Evolutionary conservation across 176 grass and related monocot genomes (phyloP).

Genomic region (Alopecurus myosuroides): DNA sequence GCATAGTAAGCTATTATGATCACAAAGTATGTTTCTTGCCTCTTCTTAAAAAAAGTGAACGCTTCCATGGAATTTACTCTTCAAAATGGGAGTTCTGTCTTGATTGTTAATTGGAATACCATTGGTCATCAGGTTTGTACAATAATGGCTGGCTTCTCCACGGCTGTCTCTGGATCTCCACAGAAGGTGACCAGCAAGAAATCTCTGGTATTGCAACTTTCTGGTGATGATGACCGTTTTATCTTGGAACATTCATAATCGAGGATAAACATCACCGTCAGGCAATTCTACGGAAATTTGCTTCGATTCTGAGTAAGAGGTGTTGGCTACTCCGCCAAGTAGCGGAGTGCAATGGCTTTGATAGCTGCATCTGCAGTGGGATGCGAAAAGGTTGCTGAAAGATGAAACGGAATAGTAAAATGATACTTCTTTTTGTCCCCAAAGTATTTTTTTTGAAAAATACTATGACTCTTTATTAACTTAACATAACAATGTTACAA

Average conservation of each 20-base stretch:
- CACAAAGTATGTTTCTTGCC: constrained; percentile 56
- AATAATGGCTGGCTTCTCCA: not conserved
- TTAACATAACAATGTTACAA: too few species aligned
- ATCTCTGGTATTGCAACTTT: constrained; percentile 53
- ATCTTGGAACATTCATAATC: constrained; percentile 62
- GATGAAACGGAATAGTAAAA: too few species aligned
- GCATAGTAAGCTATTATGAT: constrained; percentile 91
- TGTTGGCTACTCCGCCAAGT: too few species aligned
- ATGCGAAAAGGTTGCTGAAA: not conserved
- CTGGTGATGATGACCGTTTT: constrained; percentile 42
- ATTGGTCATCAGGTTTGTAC: not conserved
- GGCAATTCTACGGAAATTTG: constrained; percentile 49
- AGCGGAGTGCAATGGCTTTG: not conserved
- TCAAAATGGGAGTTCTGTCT: not conserved
- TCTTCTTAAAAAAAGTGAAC: constrained; percentile 40
- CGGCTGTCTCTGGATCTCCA: constrained; percentile 71
- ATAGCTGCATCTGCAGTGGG: not conserved
- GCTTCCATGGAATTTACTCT: constrained; percentile 73
- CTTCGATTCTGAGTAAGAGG: too few species aligned
- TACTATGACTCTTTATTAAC: too few species aligned
- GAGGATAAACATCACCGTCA: constrained; percentile 87
- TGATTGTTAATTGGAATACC: not conserved
- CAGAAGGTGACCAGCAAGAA: constrained; percentile 45
- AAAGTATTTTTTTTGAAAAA: too few species aligned
- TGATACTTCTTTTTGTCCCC: not conserved